phyloP scores from a whole-genome alignment of 345 rosid species.

The Balakata baccata region DNA sequence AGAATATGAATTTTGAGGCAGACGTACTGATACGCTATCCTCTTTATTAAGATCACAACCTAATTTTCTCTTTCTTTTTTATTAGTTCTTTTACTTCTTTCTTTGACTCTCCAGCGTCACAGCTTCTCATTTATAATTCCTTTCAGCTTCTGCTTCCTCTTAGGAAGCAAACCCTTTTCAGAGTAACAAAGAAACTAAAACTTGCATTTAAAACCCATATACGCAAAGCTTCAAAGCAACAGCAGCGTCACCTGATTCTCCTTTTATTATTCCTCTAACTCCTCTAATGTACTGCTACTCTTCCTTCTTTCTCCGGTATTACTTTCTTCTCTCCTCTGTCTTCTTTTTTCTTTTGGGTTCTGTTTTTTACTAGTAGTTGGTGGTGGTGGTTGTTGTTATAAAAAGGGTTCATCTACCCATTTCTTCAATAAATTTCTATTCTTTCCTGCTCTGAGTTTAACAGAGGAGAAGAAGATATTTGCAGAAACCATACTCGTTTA shows the following conservation, averaged over 20 bases:
- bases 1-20: too few species aligned
- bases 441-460: neutral
- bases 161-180: neutral
- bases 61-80: constrained; percentile 20
- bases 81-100: too few species aligned
- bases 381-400: neutral
- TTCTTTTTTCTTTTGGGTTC: neutral
- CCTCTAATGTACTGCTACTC: constrained; percentile 62
- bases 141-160: neutral
- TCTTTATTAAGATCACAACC: constrained; percentile 29
- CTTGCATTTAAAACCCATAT: neutral
- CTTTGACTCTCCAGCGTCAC: neutral
- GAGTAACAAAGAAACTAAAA: too few species aligned
- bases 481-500: constrained; percentile 43
- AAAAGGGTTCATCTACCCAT: neutral
- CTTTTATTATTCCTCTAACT: constrained; percentile 28
- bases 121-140: neutral
- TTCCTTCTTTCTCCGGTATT: constrained; percentile 67
- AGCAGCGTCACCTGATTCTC: neutral
- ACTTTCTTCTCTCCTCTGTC: neutral
- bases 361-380: neutral
- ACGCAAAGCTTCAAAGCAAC: constrained; percentile 79
- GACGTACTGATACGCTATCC: constrained; percentile 29
- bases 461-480: constrained; percentile 38
- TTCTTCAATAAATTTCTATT: neutral